Percentiles rank a stretch among this genome's conserved stretches.
These are phyloP conservation scores for Alternaria infectoria DNA, from an alignment of 2,329 filamentous ascomycete genomes.

Conservation along the genomic window DNA sequence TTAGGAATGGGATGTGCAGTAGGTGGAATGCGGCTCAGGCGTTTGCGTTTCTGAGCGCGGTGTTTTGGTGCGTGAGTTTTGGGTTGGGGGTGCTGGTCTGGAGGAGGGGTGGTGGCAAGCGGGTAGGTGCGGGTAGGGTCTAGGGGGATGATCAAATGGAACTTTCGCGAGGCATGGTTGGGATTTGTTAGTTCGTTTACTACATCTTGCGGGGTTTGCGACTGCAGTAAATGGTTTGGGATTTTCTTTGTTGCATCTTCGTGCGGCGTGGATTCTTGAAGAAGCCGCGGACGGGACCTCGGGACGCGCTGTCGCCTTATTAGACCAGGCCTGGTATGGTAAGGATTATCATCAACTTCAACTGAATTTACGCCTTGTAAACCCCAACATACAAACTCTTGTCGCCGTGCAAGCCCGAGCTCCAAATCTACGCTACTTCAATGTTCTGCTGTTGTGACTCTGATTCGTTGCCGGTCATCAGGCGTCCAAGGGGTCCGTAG, in stretches of 20 bases:
- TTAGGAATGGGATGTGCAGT: slow-evolving; percentile 59
- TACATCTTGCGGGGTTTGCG: neutral
- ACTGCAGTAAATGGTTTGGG: neutral
- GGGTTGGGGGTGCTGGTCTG: slow-evolving; percentile 14
- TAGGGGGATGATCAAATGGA: no score
- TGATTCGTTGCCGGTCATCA: neutral
- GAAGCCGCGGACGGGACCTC: neutral
- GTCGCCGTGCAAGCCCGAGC: neutral
- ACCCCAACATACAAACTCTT: neutral
- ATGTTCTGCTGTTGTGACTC: accelerated
- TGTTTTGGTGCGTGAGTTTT: slow-evolving; percentile 70
- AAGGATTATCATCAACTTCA: neutral
- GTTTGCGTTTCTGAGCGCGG: slow-evolving; percentile 73
- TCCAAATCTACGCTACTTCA: neutral
- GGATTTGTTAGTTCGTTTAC: no score
- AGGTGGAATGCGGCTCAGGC: slow-evolving; percentile 74
- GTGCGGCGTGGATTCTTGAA: neutral
- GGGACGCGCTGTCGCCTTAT: neutral
- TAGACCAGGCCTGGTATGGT: neutral
- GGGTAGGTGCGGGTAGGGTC: neutral
- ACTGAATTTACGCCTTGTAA: neutral
- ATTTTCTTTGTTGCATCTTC: neutral
- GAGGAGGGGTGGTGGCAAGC: neutral
- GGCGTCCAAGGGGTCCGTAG: neutral
- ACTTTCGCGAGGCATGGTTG: no score